Conservation (phyloP, 257 asterid species). For the Anisodus acutangulus region DNA sequence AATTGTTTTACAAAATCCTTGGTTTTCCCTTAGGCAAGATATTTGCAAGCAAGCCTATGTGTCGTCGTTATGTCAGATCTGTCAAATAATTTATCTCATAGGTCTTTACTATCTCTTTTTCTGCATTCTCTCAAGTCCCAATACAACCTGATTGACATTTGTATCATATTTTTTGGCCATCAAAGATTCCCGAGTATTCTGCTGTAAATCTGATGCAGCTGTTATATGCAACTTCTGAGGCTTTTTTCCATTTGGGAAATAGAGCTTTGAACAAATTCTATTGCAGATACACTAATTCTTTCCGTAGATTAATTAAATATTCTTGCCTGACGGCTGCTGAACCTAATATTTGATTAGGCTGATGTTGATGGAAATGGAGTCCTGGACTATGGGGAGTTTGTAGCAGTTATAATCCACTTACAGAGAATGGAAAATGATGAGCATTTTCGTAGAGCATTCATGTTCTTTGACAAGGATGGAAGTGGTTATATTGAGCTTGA, state of each 20-base stretch:
- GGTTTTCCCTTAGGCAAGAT: not conserved
- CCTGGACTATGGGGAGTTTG: constrained; percentile 90
- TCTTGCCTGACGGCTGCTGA: not conserved
- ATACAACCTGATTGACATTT: not conserved
- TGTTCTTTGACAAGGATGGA: constrained; percentile 78
- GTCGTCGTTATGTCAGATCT: not conserved
- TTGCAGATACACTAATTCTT: not conserved
- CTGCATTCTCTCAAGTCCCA: not conserved
- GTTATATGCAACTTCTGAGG: not conserved
- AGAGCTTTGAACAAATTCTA: not conserved
- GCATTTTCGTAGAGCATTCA: constrained; percentile 79
- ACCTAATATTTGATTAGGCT: constrained; percentile 51
- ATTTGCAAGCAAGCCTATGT: not conserved
- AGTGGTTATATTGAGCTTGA: constrained; percentile 82
- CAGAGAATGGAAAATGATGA: constrained; percentile 85
- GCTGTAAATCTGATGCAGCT: not conserved
- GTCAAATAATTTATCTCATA: not conserved
- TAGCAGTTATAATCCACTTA: constrained; percentile 88
- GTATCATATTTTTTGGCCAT: not conserved
- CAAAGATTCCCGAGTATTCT: not conserved
- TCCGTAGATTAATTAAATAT: not conserved
- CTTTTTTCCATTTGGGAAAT: not conserved
- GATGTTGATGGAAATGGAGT: constrained; percentile 92
- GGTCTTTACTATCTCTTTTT: not conserved
- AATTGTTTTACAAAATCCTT: not conserved